Base-by-base conservation (phyloP, 2,329 filamentous ascomycete species). In the Verticillium nubilum region DNA sequence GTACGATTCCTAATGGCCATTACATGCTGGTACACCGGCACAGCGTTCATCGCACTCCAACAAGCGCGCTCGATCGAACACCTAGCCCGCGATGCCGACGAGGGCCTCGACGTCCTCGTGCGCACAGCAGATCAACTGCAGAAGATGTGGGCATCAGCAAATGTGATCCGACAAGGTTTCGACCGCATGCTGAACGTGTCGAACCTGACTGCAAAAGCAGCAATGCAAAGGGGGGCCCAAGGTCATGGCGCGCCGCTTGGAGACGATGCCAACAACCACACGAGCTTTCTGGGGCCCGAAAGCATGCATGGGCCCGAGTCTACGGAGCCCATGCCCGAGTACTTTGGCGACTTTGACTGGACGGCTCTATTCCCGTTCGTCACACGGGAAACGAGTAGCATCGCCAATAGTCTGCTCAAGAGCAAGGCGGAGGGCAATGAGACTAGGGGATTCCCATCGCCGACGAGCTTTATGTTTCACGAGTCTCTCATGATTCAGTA, bases 11-110 rank as follows among this genome's bases (percentile, higher is more conserved):
- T 78, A 1, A 76, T 75, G 69, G 74, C 73, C 1, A 77, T 78
- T 9, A 73, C 73, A 0, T 75, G 74, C 37, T 78, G 76, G 76
- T 76, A 78, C 54, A 67, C 69, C n/a, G 72, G 72, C 0, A 75
- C 73, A 1, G 75, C 76, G 0, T 74, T 78, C 26, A 71, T 78
- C 15, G 72, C 76, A 0, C 64, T 78, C 0, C 61, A 78, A 0
- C 74, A 78, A 52, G 75, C 74, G 2, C 67, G 67, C n/a, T 66
- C 67, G 13, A 67, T 75, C n/a, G 63, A 68, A 5, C 59, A 65
- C 9, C 63, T 76, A 3, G 65, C 68, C 1, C 63, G 64, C 33
- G 67, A 67, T 6, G 73, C 69, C 12, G 69, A 73, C 19, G 68
- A 71, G 25, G 69, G 73, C 29, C 64, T 76, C 13, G 67, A 72